Percentiles rank a stretch among this genome's conserved stretches.
phyloP scores from a whole-genome alignment of 805 yeast genomes.

The Cyberlindnera xylosilytica region DNA sequence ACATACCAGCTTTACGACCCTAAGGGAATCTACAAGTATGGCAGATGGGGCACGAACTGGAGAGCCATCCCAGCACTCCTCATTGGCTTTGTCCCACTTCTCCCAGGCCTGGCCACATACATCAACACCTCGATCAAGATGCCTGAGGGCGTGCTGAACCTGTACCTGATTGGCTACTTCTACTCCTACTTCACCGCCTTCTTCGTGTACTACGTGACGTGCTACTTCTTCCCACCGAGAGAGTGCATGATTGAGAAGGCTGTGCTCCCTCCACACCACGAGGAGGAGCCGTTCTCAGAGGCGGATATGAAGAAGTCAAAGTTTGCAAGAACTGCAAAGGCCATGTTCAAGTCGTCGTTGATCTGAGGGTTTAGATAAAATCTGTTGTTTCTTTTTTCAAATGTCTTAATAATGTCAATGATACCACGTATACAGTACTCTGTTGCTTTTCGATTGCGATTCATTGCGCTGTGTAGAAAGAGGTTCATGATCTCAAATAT shows the following conservation, averaged over 20 bases:
- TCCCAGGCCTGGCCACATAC: constrained; percentile 16
- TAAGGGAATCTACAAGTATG: constrained; percentile 12
- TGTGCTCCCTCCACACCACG: constrained; percentile 8
- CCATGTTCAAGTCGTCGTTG: neutral
- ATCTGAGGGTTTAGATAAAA: no score
- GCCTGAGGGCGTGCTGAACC: constrained; percentile 8
- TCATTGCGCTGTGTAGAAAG: no score
- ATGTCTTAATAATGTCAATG: no score
- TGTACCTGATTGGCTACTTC: constrained; percentile 17
- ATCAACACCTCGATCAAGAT: constrained; percentile 11
- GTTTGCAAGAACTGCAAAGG: neutral
- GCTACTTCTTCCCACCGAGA: constrained; percentile 13
- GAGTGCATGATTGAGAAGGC: constrained; percentile 8
- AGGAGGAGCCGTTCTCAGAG: neutral
- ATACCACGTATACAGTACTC: no score
- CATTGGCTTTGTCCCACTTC: constrained; percentile 15
- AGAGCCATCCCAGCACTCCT: constrained; percentile 12
- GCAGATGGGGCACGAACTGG: constrained; percentile 15
- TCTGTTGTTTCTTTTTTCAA: no score
- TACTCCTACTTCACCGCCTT: constrained; percentile 13
- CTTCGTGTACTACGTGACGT: constrained; percentile 7
- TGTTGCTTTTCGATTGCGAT: no score
- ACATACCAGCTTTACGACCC: constrained; percentile 8
- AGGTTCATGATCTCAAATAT: no score
- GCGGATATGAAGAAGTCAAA: neutral